phyloP scores from a whole-genome alignment of 345 rosid genomes.

The Eucalyptus erythrocorys region DNA sequence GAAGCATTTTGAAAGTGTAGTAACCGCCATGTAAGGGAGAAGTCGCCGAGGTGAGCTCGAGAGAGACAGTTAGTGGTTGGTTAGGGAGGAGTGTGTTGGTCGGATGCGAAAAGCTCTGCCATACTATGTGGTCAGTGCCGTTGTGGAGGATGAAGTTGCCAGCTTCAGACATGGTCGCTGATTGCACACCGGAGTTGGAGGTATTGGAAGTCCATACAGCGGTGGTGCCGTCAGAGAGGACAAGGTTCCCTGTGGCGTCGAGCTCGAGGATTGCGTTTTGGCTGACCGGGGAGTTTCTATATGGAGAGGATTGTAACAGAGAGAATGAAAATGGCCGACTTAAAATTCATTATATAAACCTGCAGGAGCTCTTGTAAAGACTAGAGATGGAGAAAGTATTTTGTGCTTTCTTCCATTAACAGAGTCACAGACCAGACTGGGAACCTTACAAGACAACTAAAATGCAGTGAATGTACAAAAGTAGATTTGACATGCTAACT shows the following conservation, averaged over 20 bases:
- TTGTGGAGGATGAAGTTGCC: slow-evolving; percentile 71
- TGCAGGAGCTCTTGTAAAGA: slow-evolving; percentile 25
- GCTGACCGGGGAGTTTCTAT: slow-evolving; percentile 77
- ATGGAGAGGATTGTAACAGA: slow-evolving; percentile 24
- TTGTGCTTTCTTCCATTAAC: neutral
- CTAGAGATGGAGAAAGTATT: neutral
- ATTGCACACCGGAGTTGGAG: slow-evolving; percentile 27
- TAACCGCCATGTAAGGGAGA: slow-evolving; percentile 41
- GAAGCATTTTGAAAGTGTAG: slow-evolving; percentile 76
- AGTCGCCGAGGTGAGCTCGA: slow-evolving; percentile 36
- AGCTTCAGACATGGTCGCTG: slow-evolving; percentile 61
- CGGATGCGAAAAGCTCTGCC: slow-evolving; percentile 83
- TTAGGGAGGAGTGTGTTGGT: slow-evolving; percentile 80
- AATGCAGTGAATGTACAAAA: neutral
- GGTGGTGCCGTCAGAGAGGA: slow-evolving; percentile 38
- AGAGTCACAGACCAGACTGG: neutral
- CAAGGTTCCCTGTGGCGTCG: slow-evolving; percentile 58
- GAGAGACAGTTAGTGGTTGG: slow-evolving; percentile 63
- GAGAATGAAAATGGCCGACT: slow-evolving; percentile 1
- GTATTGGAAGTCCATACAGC: slow-evolving; percentile 74
- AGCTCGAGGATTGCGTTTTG: slow-evolving; percentile 59
- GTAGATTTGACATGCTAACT: neutral
- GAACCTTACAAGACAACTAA: neutral
- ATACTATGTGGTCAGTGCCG: slow-evolving; percentile 15
- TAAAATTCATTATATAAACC: slow-evolving; percentile 11